Base-by-base conservation (phyloP, 805 yeast genomes). In the Wilhelminamyces savonicus region DNA sequence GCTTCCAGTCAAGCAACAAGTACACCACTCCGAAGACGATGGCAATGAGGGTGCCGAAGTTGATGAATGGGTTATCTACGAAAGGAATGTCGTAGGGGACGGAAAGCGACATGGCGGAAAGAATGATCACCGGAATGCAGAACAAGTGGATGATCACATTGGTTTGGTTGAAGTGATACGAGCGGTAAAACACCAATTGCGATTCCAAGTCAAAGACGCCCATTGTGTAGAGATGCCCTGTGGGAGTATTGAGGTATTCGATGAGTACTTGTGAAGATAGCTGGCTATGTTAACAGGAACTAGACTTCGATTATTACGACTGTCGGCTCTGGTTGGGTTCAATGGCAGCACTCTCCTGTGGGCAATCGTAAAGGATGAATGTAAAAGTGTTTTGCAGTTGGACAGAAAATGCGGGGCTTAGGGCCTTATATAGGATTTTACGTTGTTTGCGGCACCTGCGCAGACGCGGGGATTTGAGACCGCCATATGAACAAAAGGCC, bases 81-180 rank as follows among this genome's bases (percentile, higher is more conserved):
- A 40, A 46, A 7, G 34, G 17, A 4, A 49, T 2, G 16, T 53
- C 41, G 5, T 57, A 25, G 12, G 54, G 48, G 7, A 62, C 40
- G 7, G 52, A 37, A 18, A 74, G 43, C 9, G 72, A 60, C 24
- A 76, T 48, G 1, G 78, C 54, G 3, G 85, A 64, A 30, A 71
- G 55, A 18, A 83, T 61, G 29, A 90, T 87, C 13, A 75, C 54
- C 1, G 97, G 97, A 19, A 90, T 87, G 48, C 86, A 86, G 4
- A 74, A 52, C 26, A 82, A 52, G 49, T 90, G 98, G 39, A 90
- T 82, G 7, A 62, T 40, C 5, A 88, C 88, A 56, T 90, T 90
- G 2, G 56, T 59, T 41, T 76, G 61, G 49, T 69, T 52, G 38
- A 51, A 61, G 34, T 43, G 48, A 29, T 43, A 43, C 13, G 41